These are phyloP conservation scores for Solanum acaule DNA, from an alignment of 257 asterid genomes.

Conservation along the genomic window DNA sequence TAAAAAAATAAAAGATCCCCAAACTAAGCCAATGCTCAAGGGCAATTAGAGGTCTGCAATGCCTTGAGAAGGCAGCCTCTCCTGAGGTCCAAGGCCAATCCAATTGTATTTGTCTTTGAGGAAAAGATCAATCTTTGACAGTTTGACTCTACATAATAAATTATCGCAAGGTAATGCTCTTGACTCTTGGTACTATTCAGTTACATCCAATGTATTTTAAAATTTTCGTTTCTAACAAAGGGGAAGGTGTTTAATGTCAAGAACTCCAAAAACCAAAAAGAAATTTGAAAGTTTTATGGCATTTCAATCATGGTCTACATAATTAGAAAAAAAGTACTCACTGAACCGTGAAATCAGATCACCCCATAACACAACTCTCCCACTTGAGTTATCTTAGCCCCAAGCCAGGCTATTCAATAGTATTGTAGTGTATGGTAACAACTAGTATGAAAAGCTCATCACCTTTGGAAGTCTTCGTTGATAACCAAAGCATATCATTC, in stretches of 20 bases:
- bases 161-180: background rate
- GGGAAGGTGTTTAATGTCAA: background rate
- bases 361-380: background rate
- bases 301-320: background rate
- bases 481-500: background rate
- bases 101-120: background rate
- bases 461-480: background rate
- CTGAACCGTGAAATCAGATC: background rate
- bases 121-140: background rate
- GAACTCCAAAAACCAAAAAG: background rate
- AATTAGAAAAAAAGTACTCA: background rate
- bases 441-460: background rate
- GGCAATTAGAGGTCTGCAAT: background rate
- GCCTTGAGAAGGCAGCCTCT: background rate
- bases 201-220: background rate
- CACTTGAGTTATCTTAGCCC: background rate
- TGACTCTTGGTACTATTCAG: background rate
- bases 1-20: background rate
- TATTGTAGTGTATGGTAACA: background rate
- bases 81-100: background rate
- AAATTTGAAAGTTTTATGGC: background rate
- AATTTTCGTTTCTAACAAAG: background rate
- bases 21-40: background rate
- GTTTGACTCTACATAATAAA: background rate
- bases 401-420: background rate